These are phyloP conservation scores for Auricularia auricula-judae DNA, from an alignment of 768 basidiomycete species.

Conservation along the genomic window DNA sequence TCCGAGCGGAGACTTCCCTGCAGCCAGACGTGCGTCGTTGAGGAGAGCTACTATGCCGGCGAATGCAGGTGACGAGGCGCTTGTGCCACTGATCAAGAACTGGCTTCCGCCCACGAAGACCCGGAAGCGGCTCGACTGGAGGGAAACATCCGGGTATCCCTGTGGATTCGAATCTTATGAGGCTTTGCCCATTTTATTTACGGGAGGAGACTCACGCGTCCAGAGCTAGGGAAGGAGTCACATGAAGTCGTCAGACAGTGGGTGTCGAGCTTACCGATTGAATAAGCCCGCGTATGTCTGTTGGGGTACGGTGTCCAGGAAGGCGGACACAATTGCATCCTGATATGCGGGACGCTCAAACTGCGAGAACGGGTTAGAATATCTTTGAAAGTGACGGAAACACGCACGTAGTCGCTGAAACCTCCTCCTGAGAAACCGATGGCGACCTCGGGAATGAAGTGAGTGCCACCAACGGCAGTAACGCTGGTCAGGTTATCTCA, in stretches of 20 bases:
- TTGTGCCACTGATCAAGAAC: slow-evolving; percentile 47
- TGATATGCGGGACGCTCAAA: slow-evolving; percentile 49
- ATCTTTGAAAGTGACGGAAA: neutral
- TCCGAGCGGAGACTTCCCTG: slow-evolving; percentile 36
- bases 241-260: neutral
- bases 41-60: slow-evolving; percentile 33
- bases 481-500: slow-evolving; percentile 30
- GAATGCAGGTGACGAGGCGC: slow-evolving; percentile 53
- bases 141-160: slow-evolving; percentile 59
- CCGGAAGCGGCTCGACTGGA: slow-evolving; percentile 40
- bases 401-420: slow-evolving; percentile 55
- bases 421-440: slow-evolving; percentile 60
- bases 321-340: slow-evolving; percentile 29
- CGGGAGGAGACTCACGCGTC: neutral
- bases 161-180: slow-evolving; percentile 9
- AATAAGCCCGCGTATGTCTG: slow-evolving; percentile 47
- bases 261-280: slow-evolving; percentile 35
- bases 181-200: neutral
- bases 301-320: slow-evolving; percentile 32
- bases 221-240: neutral
- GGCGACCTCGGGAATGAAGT: slow-evolving; percentile 44
- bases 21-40: slow-evolving; percentile 47
- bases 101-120: slow-evolving; percentile 33
- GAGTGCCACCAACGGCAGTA: slow-evolving; percentile 61
- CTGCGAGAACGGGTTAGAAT: slow-evolving; percentile 17